Evolutionary conservation across 106 monocot species (phyloP).

Genomic region (Cymbidium sinense): DNA sequence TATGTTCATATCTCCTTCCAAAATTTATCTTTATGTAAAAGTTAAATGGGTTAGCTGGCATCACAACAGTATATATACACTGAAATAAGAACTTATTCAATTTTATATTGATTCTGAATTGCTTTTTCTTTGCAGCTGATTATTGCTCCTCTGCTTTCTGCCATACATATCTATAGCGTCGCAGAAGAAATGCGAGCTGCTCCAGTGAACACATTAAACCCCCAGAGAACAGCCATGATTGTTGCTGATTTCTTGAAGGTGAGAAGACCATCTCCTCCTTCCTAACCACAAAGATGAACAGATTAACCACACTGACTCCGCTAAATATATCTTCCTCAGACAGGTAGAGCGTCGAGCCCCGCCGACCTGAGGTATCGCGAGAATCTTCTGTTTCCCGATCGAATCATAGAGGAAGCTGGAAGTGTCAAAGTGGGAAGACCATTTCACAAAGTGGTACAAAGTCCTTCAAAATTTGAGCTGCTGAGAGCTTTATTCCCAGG

Average conservation of each 20-base stretch:
- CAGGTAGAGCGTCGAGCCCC: constrained; percentile 63
- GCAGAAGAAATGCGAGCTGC: constrained; percentile 83
- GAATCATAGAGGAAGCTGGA: constrained; percentile 76
- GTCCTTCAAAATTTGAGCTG: constrained; percentile 38
- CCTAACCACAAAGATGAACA: neutral
- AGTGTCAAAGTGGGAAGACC: constrained; percentile 71
- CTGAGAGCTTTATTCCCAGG: constrained; percentile 40
- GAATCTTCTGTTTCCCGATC: constrained; percentile 69
- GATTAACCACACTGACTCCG: neutral
- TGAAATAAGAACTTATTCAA: no score
- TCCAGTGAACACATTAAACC: constrained; percentile 88
- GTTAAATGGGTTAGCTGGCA: no score
- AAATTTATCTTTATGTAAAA: no score
- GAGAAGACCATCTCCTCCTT: neutral
- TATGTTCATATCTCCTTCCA: no score
- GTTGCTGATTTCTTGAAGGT: constrained; percentile 82
- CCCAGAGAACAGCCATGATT: constrained; percentile 92
- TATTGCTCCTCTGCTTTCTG: constrained; percentile 69
- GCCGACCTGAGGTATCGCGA: constrained; percentile 79
- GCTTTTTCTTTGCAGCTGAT: constrained; percentile 55
- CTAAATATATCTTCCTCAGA: constrained; percentile 26
- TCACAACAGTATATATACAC: no score
- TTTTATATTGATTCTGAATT: constrained; percentile 14
- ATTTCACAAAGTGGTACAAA: constrained; percentile 41
- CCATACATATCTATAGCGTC: constrained; percentile 76